Base-by-base conservation (phyloP, 805 yeast species). In the Teunomyces tritomae region DNA sequence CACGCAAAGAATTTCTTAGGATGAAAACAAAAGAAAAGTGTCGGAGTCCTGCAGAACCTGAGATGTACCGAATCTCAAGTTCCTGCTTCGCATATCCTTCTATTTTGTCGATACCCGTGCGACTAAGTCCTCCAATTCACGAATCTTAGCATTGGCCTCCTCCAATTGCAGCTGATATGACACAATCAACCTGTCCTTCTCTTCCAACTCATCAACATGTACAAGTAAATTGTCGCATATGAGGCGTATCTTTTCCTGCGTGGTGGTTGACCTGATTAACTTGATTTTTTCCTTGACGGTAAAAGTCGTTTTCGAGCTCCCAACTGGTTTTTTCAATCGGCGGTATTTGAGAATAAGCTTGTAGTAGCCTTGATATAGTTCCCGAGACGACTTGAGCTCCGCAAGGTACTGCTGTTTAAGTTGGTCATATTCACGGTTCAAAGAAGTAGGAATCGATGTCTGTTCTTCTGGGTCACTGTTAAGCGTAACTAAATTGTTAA, bases 321-420 rank as follows among this genome's bases (percentile, higher is more conserved):
- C 29, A 9, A 16, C 28, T 1, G 8, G 9, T 37, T 37, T 37
- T 43, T 29, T 43, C 16, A 64, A 49, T 13, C 51, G 51, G 11
- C 61, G 52, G 46, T 69, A 68, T 47, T 67, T 66, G 30, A 58
- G 44, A 27, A 63, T 59, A 13, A 70, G 51, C 48, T 56, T 57
- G 32, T 63, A 54, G 50, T 70, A 71, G 8, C 65, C 63, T 40
- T 64, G 55, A 48, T 66, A 67, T 43, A 70, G 60, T 4, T 46
- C 47, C 48, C 61, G 63, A 14, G 62, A 58, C 17, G 55, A 61
- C 24, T 51, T 53, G 26, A 68, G 50, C 47, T 71, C 74, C 3
- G 54, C 54, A 3, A 68, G 48, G 46, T 63, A 67, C 29, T 64
- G 66, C 13, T 53, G 42, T 47, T 57, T 56, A 36, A 71, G 51